Percentiles rank a stretch among this genome's conserved stretches.
Conservation (phyloP, 768 basidiomycete genomes). For the Austroboletus eburneus region DNA sequence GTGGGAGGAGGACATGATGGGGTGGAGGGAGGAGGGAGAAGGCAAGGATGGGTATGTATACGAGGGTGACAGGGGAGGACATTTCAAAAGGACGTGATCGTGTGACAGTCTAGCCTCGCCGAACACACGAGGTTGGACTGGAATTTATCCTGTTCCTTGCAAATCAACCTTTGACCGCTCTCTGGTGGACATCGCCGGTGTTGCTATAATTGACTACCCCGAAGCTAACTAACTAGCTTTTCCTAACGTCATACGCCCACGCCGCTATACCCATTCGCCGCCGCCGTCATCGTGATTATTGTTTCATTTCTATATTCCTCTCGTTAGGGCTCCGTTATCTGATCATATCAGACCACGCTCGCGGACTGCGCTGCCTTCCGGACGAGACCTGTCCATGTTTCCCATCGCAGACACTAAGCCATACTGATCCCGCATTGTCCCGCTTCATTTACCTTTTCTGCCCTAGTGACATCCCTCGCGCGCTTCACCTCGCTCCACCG, state of each 20-base stretch:
- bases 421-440: too few relatives aligned
- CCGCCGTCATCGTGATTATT: slow-evolving; percentile 1
- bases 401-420: slow-evolving; percentile 3
- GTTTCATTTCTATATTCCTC: slow-evolving; percentile 4
- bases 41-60: slow-evolving; percentile 19
- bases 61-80: slow-evolving; percentile 20
- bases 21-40: slow-evolving; percentile 7
- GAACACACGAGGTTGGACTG: slow-evolving; percentile 11
- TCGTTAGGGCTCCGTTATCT: too few relatives aligned
- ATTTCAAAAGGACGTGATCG: slow-evolving; percentile 21
- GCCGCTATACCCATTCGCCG: slow-evolving; percentile 9
- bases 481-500: neutral
- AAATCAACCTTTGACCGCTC: neutral
- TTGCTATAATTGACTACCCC: slow-evolving; percentile 1
- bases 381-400: slow-evolving; percentile 6
- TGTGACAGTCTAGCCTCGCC: slow-evolving; percentile 19
- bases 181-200: too few relatives aligned
- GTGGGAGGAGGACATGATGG: slow-evolving; percentile 10
- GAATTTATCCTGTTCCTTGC: neutral
- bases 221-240: slow-evolving; percentile 1
- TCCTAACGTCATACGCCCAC: slow-evolving; percentile 6
- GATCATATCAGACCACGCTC: too few relatives aligned
- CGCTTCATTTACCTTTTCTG: slow-evolving; percentile 4
- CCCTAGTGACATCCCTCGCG: neutral
- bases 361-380: too few relatives aligned